Evolutionary conservation across 306 rosid genomes (phyloP), one percentile per base, ranked within the genome.

Genomic region (Ziziphus jujuba): DNA sequence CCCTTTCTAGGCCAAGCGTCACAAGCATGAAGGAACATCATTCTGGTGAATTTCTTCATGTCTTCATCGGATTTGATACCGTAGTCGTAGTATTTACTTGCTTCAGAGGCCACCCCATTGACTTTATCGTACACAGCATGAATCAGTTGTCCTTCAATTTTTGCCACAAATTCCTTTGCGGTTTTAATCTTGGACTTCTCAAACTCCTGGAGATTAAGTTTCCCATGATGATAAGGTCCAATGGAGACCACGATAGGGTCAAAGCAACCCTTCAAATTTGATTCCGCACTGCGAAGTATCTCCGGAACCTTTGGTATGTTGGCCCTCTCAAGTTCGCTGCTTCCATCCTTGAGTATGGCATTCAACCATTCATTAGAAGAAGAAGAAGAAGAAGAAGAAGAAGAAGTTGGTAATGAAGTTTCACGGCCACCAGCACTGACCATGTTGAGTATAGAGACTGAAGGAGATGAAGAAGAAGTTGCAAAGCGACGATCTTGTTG

Each of bases 191-290:
- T 76, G 67, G 36, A 50, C 17, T 1, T 1, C 36, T 76, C 38
- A 0, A 28, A 49, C 10, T 63, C 23, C 25, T 17, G 0, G 35
- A 59, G 72, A 35, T 35, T 48, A 14, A 0, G 15, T 2, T 58
- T 62, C 1, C 25, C 40, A 63, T 63, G 62, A 51, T 64, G 80
- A 57, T 63, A 35, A 5, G 80, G 80, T 20, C 80, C 76, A 3
- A 76, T 8, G 20, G 76, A 62, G 7, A 64, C 57, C 40, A 35
- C 40, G 3, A 35, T 6, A 3, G 40, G 40, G 8, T 35, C 40
- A 9, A 5, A 35, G 40, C 40, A 35, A 1, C 3, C 40, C 0
- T 3, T 35, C n/a, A n/a, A n/a, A 9, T 35, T 35, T 3, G 40
- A 35, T 35, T 35, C 40, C 5, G 0, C 8, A 35, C 8, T 9